These are phyloP conservation scores for Salix purpurea DNA, from an alignment of 345 rosid genomes.

Conservation along the genomic window DNA sequence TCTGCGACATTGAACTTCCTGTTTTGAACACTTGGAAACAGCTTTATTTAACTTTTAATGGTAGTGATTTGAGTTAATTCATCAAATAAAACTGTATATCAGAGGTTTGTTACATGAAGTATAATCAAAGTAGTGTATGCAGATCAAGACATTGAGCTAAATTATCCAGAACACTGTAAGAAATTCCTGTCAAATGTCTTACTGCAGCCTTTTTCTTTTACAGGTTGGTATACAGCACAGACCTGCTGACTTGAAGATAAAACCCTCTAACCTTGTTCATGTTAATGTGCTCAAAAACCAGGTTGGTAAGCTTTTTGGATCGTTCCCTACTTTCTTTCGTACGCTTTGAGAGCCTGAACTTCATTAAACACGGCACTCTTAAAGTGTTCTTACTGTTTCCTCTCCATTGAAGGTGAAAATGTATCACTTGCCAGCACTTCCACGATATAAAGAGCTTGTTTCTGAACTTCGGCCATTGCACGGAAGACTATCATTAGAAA, in stretches of 20 bases:
- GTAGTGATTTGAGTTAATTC: not conserved
- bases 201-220: not conserved
- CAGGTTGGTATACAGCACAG: conserved; percentile 82
- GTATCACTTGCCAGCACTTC: conserved; percentile 58
- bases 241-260: conserved; percentile 73
- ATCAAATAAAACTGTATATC: not conserved
- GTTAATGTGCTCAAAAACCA: conserved; percentile 73
- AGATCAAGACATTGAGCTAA: not conserved
- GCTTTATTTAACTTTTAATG: not conserved
- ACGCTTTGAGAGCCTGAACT: not conserved
- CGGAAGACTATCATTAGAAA: conserved; percentile 52
- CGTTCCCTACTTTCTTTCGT: not conserved
- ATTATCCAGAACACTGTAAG: not conserved
- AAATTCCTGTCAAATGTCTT: not conserved
- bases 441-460: conserved; percentile 65
- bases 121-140: not conserved
- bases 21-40: not conserved
- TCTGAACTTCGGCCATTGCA: conserved; percentile 73
- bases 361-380: not conserved
- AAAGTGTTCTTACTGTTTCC: not conserved
- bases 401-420: conserved; percentile 40
- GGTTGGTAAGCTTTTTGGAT: conserved; percentile 37
- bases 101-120: not conserved
- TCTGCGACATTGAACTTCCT: not conserved
- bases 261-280: conserved; percentile 68